A percentile compares a stretch with the other conserved stretches of the same genome.
phyloP scores from a whole-genome alignment of 2,329 filamentous ascomycete species.

The Teratosphaeria epicoccoides region DNA sequence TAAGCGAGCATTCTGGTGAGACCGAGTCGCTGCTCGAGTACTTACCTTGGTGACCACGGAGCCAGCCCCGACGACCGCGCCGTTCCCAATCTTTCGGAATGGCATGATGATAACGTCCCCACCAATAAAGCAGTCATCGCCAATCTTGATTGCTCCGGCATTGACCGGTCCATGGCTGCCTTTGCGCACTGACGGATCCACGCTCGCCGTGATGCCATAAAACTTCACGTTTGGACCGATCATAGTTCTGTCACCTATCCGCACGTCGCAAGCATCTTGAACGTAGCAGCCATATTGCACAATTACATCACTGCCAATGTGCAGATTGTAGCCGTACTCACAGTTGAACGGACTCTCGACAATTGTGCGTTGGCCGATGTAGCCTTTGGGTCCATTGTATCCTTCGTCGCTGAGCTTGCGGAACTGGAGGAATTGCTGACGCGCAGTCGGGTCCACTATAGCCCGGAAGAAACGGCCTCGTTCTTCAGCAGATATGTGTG shows the following conservation, averaged over 20 bases:
- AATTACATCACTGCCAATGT: conserved; percentile 72
- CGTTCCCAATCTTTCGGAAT: conserved; percentile 44
- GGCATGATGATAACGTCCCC: conserved; percentile 50
- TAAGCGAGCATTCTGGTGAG: background rate
- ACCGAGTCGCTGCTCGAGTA: conserved; percentile 6
- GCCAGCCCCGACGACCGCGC: conserved; percentile 44
- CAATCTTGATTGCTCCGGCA: conserved; percentile 64
- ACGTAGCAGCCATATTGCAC: conserved; percentile 78
- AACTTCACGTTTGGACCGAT: conserved; percentile 76
- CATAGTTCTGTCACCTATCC: conserved; percentile 63
- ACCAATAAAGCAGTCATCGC: conserved; percentile 59
- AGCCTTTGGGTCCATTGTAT: conserved; percentile 35
- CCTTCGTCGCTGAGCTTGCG: conserved; percentile 1
- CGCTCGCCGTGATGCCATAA: conserved; percentile 61
- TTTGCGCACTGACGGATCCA: conserved; percentile 61
- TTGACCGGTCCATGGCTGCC: conserved; percentile 63
- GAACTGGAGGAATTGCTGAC: conserved; percentile 29
- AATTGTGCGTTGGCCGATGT: conserved; percentile 61
- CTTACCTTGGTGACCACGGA: conserved; percentile 46
- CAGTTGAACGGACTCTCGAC: conserved; percentile 86
- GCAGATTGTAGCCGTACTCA: conserved; percentile 92
- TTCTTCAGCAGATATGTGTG: conserved; percentile 54
- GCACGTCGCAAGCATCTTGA: conserved; percentile 74
- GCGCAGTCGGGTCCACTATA: conserved; percentile 54
- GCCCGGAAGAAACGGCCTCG: conserved; percentile 59